Evolutionary conservation across 805 yeast species (phyloP), one percentile per base, ranked within the genome.

Genomic region (Hagleromyces aurorensis): DNA sequence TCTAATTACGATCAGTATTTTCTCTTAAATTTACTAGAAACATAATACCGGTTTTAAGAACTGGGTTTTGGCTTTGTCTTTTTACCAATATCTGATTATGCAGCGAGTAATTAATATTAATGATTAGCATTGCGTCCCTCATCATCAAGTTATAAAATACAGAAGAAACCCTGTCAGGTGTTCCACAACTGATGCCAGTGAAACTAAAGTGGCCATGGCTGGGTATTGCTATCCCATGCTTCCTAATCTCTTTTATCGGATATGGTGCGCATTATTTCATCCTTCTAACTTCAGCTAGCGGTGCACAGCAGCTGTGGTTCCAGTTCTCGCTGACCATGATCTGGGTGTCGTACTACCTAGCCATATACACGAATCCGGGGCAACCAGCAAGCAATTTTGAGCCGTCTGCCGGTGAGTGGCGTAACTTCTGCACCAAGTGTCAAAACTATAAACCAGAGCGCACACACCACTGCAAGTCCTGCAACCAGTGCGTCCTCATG

Each of bases 401-500:
- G n/a, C 68, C 74, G 1, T 40, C 37, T 1, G 41, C 52, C 3
- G 64, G 61, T 2, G 70, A 68, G 37, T 78, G 85, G 87, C 61
- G 59, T 36, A 34, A 32, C 6, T 82, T 73, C 67, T 85, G 95
- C 50, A 57, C 64, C 33, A 84, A 82, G 51, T 86, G 96, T 55
- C 43, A 74, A 21, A 57, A 53, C 21, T 75, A 69, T 55, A 86
- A 86, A 50, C 95, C 95, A 0, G 89, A 78, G 47, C 59, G 96
- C 37, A 49, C 84, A 4, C 96, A 86, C 50, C 96, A 86, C 58
- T 86, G 96, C 53, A 78, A 78, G 44, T 68, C 72, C 1, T 84
- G 93, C 48, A 64, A 70, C 8, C 52, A 48, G 22, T 86, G 96
- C 55, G 78, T 86, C n/a, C 52, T 86, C 34, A 70, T 72, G 49